These are phyloP conservation scores for Gossypium trilobum DNA, from an alignment of 441 rosid genomes.

Conservation along the genomic window DNA sequence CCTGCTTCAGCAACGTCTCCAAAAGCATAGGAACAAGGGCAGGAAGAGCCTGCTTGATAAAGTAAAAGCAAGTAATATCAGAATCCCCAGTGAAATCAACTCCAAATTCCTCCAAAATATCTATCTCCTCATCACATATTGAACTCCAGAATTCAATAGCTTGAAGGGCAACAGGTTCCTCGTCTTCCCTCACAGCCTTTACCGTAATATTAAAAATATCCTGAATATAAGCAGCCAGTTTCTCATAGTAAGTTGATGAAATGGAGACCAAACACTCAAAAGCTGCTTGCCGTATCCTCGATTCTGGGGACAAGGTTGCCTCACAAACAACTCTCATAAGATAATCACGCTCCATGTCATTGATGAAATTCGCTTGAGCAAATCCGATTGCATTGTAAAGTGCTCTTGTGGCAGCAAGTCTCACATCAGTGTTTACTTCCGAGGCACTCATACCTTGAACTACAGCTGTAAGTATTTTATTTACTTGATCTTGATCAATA, in stretches of 20 bases:
- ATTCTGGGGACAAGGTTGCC: slow-evolving; percentile 34
- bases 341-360: slow-evolving; percentile 40
- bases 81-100: slow-evolving; percentile 34
- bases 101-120: slow-evolving; percentile 39
- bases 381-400: slow-evolving; percentile 61
- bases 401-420: slow-evolving; percentile 69
- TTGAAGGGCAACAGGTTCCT: slow-evolving; percentile 60
- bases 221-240: slow-evolving; percentile 50
- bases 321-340: slow-evolving; percentile 35
- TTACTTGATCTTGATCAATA: slow-evolving; percentile 65
- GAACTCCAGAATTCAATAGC: slow-evolving; percentile 77
- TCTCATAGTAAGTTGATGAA: slow-evolving; percentile 64
- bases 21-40: slow-evolving; percentile 50
- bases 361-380: slow-evolving; percentile 60
- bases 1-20: slow-evolving; percentile 63
- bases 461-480: slow-evolving; percentile 66
- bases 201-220: slow-evolving; percentile 57
- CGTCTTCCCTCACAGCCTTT: slow-evolving; percentile 62
- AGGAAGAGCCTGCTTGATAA: slow-evolving; percentile 56
- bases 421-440: slow-evolving; percentile 55
- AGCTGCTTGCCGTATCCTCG: slow-evolving; percentile 62
- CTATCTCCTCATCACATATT: slow-evolving; percentile 52
- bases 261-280: slow-evolving; percentile 69
- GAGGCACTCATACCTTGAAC: slow-evolving; percentile 70
- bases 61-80: slow-evolving; percentile 34